A percentile compares a stretch with the other conserved stretches of the same genome.
Evolutionary conservation across 1,284 basidiomycete species (phyloP).

Genomic region (Trametes pubescens): DNA sequence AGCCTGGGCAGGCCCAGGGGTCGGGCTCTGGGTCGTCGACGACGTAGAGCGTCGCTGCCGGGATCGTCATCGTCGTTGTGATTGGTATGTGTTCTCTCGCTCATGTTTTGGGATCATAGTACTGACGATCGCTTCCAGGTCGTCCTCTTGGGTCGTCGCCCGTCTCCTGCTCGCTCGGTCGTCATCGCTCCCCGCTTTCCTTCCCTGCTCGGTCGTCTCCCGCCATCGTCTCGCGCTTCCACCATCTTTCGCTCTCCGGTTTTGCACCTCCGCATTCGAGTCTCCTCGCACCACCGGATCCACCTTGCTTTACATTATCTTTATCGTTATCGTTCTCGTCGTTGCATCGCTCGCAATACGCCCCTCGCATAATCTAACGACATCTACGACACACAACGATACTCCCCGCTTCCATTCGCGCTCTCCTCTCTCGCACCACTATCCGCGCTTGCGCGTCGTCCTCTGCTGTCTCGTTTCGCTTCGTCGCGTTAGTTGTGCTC

Average conservation of each 20-base stretch:
- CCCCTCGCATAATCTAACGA: conserved; percentile 19
- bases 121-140: too few species aligned
- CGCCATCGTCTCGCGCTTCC: background rate
- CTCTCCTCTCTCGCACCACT: background rate
- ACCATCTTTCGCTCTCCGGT: background rate
- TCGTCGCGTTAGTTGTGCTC: background rate
- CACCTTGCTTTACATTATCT: conserved; percentile 7
- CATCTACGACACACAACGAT: conserved; percentile 23
- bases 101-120: too few species aligned
- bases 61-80: background rate
- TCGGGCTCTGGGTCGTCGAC: background rate
- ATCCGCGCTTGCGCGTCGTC: background rate
- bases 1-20: background rate
- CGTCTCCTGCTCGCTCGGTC: too few species aligned
- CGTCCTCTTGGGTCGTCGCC: too few species aligned
- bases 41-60: background rate
- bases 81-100: too few species aligned
- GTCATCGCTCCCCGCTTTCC: too few species aligned
- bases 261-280: background rate
- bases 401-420: background rate
- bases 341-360: conserved; percentile 22
- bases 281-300: background rate
- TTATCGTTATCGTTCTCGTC: conserved; percentile 24
- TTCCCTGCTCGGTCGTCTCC: background rate
- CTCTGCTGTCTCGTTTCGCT: background rate